Percentiles rank a stretch among this genome's conserved stretches.
Conservation (phyloP, 2,329 filamentous ascomycete genomes). For the Aquanectria penicillioides region DNA sequence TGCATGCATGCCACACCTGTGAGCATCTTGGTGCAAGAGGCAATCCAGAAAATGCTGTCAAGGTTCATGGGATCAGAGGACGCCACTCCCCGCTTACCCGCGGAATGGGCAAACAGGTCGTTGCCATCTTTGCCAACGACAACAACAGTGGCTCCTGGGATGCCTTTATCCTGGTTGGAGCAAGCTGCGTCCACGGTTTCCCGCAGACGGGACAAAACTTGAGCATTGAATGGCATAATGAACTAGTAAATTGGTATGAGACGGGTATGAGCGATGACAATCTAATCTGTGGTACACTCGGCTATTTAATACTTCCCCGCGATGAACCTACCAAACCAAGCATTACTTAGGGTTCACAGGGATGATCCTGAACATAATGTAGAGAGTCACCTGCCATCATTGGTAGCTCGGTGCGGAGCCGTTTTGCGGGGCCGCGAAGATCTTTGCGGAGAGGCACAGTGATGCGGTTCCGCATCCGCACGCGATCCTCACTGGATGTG, state of each 20-base stretch:
- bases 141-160: constrained; percentile 58
- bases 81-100: constrained; percentile 56
- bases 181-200: constrained; percentile 50
- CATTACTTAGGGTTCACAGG: background rate
- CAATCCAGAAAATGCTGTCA: constrained; percentile 70
- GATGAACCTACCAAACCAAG: background rate
- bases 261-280: no score
- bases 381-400: background rate
- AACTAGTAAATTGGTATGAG: background rate
- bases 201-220: constrained; percentile 27
- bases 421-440: constrained; percentile 14
- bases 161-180: constrained; percentile 48
- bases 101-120: constrained; percentile 58
- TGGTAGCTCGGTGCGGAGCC: constrained; percentile 25
- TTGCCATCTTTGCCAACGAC: constrained; percentile 59
- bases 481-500: background rate
- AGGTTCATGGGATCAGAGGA: constrained; percentile 63
- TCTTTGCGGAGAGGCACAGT: background rate
- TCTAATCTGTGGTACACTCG: background rate
- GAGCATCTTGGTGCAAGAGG: constrained; percentile 67
- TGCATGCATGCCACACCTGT: constrained; percentile 65
- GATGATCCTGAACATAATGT: background rate
- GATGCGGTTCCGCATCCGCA: constrained; percentile 22
- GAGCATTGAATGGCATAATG: constrained; percentile 31
- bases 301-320: constrained; percentile 7